Conservation (phyloP, 1,284 basidiomycete genomes). For the Tilletia horrida region DNA sequence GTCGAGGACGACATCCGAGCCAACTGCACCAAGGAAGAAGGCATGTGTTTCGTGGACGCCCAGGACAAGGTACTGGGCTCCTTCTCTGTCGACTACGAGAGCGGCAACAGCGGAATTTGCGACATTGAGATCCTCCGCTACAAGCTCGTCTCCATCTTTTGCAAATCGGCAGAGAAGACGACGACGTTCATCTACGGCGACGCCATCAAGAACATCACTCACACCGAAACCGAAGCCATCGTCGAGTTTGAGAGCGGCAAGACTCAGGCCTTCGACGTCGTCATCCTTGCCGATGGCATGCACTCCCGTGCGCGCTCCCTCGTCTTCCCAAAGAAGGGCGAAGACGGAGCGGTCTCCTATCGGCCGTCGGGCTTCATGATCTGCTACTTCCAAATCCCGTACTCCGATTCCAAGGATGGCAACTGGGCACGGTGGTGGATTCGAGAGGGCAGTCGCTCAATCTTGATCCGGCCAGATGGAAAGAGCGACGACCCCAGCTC, state of each 20-base stretch:
- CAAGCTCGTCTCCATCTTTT: conserved; percentile 33
- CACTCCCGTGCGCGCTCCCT: conserved; percentile 31
- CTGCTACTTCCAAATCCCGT: conserved; percentile 29
- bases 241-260: conserved; percentile 27
- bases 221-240: conserved; percentile 21
- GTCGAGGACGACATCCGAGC: conserved; percentile 34
- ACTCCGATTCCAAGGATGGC: conserved; percentile 21
- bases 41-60: conserved; percentile 39
- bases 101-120: conserved; percentile 20
- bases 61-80: conserved; percentile 31
- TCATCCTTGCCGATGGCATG: conserved; percentile 38
- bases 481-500: conserved; percentile 23
- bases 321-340: conserved; percentile 24
- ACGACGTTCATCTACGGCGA: conserved; percentile 30
- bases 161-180: conserved; percentile 22
- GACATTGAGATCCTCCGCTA: conserved; percentile 39
- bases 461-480: conserved; percentile 31
- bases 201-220: conserved; percentile 26
- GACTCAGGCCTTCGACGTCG: conserved; percentile 28
- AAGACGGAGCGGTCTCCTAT: conserved; percentile 21
- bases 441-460: conserved; percentile 14
- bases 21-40: conserved; percentile 49
- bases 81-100: conserved; percentile 33
- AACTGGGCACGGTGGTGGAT: conserved; percentile 28
- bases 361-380: conserved; percentile 13